A percentile compares a stretch with the other conserved stretches of the same genome.
phyloP scores from a whole-genome alignment of 208 protist genomes.

The Leishmania guyanensis region DNA sequence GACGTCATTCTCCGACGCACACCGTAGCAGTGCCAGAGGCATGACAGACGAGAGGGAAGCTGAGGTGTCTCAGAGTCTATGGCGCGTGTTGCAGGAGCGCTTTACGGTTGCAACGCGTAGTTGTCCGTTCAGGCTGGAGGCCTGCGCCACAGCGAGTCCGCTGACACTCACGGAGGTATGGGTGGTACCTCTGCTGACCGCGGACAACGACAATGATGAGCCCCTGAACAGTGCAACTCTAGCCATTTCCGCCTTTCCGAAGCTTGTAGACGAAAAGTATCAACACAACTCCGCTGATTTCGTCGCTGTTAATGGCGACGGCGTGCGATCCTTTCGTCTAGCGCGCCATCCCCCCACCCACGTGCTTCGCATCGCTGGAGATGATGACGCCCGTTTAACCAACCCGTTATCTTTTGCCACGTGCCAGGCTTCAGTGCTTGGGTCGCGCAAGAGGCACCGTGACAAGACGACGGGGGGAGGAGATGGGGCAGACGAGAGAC shows the following conservation, averaged over 20 bases:
- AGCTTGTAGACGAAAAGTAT: background rate
- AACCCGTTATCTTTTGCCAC: no score
- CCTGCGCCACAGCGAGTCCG: background rate
- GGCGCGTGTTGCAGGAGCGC: constrained; percentile 13
- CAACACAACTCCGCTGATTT: background rate
- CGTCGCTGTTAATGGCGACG: background rate
- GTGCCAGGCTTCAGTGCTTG: background rate
- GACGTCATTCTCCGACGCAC: background rate
- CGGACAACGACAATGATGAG: background rate
- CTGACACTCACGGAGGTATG: constrained; percentile 20
- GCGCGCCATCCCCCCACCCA: constrained; percentile 6
- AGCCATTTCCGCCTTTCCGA: background rate
- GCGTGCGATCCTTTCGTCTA: background rate
- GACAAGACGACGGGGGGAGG: background rate
- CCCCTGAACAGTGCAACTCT: background rate
- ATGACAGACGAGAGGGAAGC: background rate
- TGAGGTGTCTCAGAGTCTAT: background rate
- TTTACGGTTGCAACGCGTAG: constrained; percentile 4
- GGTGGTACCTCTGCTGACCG: constrained; percentile 23
- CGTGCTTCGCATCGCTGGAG: background rate
- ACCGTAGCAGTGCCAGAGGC: background rate
- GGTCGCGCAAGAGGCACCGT: constrained; percentile 6
- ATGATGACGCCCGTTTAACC: background rate
- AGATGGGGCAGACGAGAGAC: background rate
- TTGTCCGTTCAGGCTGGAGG: background rate